Conservation (phyloP, 352 stramenopile genomes). For the Nothophytophthora sp. region DNA sequence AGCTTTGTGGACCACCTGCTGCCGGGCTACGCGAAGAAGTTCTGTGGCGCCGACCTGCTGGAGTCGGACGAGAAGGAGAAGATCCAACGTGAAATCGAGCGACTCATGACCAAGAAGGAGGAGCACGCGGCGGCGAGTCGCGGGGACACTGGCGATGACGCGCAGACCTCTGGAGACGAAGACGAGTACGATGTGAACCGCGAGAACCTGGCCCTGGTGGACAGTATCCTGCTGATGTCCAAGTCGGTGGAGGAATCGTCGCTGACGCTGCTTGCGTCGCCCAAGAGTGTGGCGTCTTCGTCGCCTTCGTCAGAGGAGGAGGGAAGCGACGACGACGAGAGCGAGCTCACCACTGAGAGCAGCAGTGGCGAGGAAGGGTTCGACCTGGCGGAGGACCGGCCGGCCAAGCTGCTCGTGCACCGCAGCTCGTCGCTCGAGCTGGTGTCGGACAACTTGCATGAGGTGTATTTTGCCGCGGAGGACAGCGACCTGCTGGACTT, state of each 20-base stretch:
- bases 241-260: constrained; percentile 65
- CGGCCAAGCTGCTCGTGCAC: constrained; percentile 30
- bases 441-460: constrained; percentile 77
- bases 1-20: constrained; percentile 86
- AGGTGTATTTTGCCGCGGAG: constrained; percentile 66
- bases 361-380: constrained; percentile 41
- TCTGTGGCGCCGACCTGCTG: constrained; percentile 61
- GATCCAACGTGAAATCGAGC: constrained; percentile 84
- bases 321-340: constrained; percentile 41
- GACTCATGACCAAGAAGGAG: constrained; percentile 74
- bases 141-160: constrained; percentile 25
- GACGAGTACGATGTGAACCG: constrained; percentile 36
- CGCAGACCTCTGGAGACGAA: constrained; percentile 10
- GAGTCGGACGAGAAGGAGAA: constrained; percentile 83
- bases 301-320: constrained; percentile 44
- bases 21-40: constrained; percentile 78
- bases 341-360: constrained; percentile 25
- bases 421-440: constrained; percentile 55
- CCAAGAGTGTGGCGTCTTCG: constrained; percentile 64
- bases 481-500: constrained; percentile 76
- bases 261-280: constrained; percentile 48
- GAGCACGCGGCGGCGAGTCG: constrained; percentile 38
- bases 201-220: constrained; percentile 71
- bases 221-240: constrained; percentile 80
- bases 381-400: constrained; percentile 30